Base-by-base conservation (phyloP, 1,284 basidiomycete species). In the Porogramme epimiltina region DNA sequence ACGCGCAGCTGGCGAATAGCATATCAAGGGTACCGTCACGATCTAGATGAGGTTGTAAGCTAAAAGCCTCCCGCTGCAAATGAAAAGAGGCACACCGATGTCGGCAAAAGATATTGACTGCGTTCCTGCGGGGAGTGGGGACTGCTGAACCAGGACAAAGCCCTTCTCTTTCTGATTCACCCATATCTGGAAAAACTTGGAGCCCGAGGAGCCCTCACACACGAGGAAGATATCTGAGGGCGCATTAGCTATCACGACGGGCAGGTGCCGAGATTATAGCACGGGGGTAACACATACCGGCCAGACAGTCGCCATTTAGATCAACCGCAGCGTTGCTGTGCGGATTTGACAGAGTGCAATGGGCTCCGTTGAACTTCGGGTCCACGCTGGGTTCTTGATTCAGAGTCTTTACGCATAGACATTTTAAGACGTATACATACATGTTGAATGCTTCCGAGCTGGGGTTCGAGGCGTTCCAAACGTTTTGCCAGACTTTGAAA, bases 271-370 rank as follows among this genome's bases (percentile, higher is more conserved):
- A 15, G 15, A 15, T 10, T 37, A 37, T n/a, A 31, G 28, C 6
- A 36, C 22, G 15, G 16, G 24, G 3, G 9, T 19, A 19, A 24
- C 8, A 65, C 78, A 40, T 45, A 89, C 91, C 92, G 55, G 94
- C 93, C 5, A 98, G 77, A 69, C 97, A 99, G 69, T 99, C 96
- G 13, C 96, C 96, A 60, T 99, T 87, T 43, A 99, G 73, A 66
- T 99, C 96, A 16, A 98, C 81, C n/a, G 94, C 90, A 0, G 95
- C 94, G 66, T 95, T 97, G 66, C 90, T 95, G 68, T 99, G 97
- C 1, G 95, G 95, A 59, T 88, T 84, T 2, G 91, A 82, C 11
- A 96, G 69, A 13, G 75, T 80, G 71, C 97, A 99, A 38, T 82
- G 81, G 18, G 71, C 59, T 11, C 81, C 84, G 26, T 80, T 69